Conservation (phyloP, 169 alveolate genomes). For the Plasmodium cynomolgi region DNA sequence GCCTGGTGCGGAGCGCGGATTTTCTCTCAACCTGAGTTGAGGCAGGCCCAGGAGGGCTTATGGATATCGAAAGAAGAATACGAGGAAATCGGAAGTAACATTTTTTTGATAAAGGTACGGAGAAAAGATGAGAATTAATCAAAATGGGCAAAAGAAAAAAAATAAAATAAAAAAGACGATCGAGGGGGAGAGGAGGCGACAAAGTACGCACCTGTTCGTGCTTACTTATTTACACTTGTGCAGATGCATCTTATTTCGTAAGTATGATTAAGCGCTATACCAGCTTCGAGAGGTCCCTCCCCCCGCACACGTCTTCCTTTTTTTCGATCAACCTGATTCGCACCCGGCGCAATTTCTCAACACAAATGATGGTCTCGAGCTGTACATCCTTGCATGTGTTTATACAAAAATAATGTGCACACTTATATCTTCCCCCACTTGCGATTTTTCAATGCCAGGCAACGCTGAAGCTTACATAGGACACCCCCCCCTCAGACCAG, state of each 20-base stretch:
- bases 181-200: background rate
- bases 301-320: background rate
- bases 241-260: background rate
- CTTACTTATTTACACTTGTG: background rate
- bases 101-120: constrained; percentile 62
- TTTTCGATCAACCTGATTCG: background rate
- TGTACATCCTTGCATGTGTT: background rate
- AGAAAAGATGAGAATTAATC: constrained; percentile 21
- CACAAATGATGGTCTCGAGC: background rate
- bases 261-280: background rate
- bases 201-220: background rate
- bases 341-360: background rate
- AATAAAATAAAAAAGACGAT: background rate
- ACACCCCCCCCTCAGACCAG: background rate
- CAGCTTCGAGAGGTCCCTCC: background rate
- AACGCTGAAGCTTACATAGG: constrained; percentile 58
- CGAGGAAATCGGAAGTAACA: constrained; percentile 78
- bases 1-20: constrained; percentile 68
- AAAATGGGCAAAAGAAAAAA: background rate
- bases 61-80: constrained; percentile 82
- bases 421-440: background rate
- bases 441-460: constrained; percentile 41
- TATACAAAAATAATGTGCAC: background rate
- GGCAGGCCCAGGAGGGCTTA: constrained; percentile 74
- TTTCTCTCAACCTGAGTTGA: constrained; percentile 70